Conservation (phyloP, 2,329 filamentous ascomycete genomes). For the Trichoderma polysporum region DNA sequence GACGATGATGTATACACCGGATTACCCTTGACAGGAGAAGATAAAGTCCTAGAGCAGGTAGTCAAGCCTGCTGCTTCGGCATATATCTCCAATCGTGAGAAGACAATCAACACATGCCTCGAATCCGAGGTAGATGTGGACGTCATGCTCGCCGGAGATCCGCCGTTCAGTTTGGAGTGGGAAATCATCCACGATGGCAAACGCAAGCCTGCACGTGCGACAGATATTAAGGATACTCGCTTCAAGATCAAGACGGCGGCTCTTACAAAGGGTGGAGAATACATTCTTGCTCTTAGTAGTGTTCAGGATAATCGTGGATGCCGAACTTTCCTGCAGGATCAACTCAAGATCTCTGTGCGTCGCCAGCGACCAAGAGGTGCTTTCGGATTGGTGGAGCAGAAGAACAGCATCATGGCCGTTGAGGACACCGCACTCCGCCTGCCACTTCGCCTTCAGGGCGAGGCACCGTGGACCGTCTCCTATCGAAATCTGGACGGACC, state of each 20-base stretch:
- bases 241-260: conserved; percentile 74
- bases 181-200: conserved; percentile 89
- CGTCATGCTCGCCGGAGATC: conserved; percentile 74
- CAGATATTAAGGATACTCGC: conserved; percentile 60
- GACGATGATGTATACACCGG: conserved; percentile 78
- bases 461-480: conserved; percentile 77
- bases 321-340: conserved; percentile 80
- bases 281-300: conserved; percentile 80
- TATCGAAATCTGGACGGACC: conserved; percentile 67
- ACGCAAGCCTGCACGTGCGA: conserved; percentile 66
- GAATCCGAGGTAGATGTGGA: conserved; percentile 76
- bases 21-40: conserved; percentile 59
- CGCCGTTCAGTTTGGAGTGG: conserved; percentile 87
- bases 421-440: conserved; percentile 73
- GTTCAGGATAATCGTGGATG: conserved; percentile 85
- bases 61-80: conserved; percentile 92
- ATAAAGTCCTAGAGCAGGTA: conserved; percentile 74
- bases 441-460: conserved; percentile 81
- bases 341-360: conserved; percentile 80
- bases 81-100: conserved; percentile 57
- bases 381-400: conserved; percentile 84
- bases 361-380: conserved; percentile 83
- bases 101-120: conserved; percentile 70
- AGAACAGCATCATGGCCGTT: conserved; percentile 70
- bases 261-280: conserved; percentile 81